Evolutionary conservation across 495 filamentous ascomycete genomes (phyloP).

Genomic region (Neurospora tetraspora): DNA sequence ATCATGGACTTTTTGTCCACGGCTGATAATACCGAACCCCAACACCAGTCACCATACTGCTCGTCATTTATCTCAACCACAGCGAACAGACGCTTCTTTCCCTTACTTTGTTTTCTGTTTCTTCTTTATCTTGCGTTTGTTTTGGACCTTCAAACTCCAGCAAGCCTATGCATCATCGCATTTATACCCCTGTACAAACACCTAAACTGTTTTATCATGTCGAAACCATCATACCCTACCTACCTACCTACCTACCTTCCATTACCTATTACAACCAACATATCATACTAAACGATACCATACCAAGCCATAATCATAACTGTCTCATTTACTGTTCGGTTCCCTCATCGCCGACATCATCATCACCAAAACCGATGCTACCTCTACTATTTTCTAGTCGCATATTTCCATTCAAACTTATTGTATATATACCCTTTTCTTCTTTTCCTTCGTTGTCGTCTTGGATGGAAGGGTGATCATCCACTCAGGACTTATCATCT

Average conservation of each 20-base stretch:
- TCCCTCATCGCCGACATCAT: neutral
- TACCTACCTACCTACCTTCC: neutral
- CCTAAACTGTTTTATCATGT: neutral
- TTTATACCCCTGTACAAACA: neutral
- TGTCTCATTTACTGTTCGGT: neutral
- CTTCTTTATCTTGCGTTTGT: neutral
- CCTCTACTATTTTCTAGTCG: neutral
- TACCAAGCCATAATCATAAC: neutral
- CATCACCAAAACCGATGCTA: neutral
- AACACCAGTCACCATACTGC: neutral
- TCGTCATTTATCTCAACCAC: neutral
- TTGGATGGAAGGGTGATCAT: neutral
- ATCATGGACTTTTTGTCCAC: neutral
- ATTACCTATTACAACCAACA: neutral
- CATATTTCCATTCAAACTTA: neutral
- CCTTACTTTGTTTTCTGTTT: neutral
- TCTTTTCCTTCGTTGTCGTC: neutral
- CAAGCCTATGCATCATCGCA: neutral
- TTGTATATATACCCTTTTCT: neutral
- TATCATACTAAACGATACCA: neutral
- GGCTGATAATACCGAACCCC: neutral
- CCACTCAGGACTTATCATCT: neutral
- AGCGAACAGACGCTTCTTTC: neutral
- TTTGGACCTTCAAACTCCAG: neutral
- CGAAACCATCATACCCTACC: neutral